Evolutionary conservation across 2,329 filamentous ascomycete genomes (phyloP).

Genomic region (Claviceps sp.): DNA sequence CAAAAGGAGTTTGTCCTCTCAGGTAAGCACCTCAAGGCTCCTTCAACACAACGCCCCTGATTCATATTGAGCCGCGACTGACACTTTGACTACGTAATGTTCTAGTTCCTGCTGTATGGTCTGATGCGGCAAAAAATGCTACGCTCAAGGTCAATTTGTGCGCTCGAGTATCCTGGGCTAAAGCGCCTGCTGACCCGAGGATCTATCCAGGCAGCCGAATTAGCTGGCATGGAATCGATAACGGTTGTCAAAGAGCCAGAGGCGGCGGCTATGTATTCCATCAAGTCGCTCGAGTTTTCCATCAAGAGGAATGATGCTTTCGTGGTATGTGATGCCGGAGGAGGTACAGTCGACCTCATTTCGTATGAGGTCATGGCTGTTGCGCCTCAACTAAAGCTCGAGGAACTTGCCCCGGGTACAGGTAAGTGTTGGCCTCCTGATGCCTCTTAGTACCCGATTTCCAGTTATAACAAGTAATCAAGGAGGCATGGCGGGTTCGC

Average conservation of each 20-base stretch:
- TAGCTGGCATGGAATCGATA: constrained; percentile 27
- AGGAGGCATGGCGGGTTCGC: constrained; percentile 14
- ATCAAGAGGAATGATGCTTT: constrained; percentile 32
- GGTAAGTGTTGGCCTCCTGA: constrained; percentile 4
- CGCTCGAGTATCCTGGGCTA: background rate
- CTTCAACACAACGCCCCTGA: background rate
- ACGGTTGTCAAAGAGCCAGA: constrained; percentile 37
- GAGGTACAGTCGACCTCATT: constrained; percentile 40
- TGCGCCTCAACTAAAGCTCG: constrained; percentile 9
- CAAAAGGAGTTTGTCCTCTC: constrained; percentile 24
- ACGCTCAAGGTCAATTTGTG: constrained; percentile 18
- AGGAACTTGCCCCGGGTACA: constrained; percentile 13
- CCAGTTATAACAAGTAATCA: background rate
- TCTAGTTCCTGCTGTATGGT: constrained; percentile 48
- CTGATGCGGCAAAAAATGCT: constrained; percentile 36
- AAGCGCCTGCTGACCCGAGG: background rate
- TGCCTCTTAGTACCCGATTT: too few species aligned
- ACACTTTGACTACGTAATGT: background rate
- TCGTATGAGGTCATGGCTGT: constrained; percentile 32
- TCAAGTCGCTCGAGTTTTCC: constrained; percentile 28
- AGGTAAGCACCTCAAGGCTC: constrained; percentile 17
- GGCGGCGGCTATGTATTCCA: constrained; percentile 35
- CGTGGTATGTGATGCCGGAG: constrained; percentile 40
- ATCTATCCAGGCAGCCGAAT: constrained; percentile 19
- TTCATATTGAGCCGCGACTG: background rate